Evolutionary conservation across 495 filamentous ascomycete species (phyloP), one percentile per base, ranked within the genome.

Genomic region (Aspergillus panamensis): DNA sequence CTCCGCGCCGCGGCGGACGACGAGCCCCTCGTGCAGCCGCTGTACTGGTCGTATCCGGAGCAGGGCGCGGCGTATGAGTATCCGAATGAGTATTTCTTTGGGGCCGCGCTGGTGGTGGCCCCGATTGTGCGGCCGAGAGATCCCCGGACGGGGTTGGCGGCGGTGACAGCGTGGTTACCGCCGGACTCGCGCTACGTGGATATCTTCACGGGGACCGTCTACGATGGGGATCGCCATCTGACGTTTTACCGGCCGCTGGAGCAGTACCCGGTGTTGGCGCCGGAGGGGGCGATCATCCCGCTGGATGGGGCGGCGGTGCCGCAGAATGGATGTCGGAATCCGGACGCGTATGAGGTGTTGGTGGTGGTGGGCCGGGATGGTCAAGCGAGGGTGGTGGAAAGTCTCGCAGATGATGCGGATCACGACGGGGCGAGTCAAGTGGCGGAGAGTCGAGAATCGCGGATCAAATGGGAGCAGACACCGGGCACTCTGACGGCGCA

Each of bases 1-100:
- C 70, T 77, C 4, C 65, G 69, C 32, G 72, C 71, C 1, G 63
- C 70, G 5, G 62, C 68, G 12, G 69, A 79, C 3, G 65, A 70
- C 47, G 70, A 78, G 40, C 82, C 81, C 0, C 63, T 86, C 1
- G 60, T 84, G 6, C 76, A 79, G 66, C 83, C 82, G 16, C 76
- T 86, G 75, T 86, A 86, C 70, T 86, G 82, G 83, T 69, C 69
- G 19, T 78, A 81, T 61, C 72, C 74, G 0, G 64, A 78, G 9
- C 33, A 42, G 1, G 70, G 77, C 6, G 72, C 76, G 45, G 79
- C 81, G 1, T 84, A 86, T 64, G 59, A 65, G 1, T 66, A 76
- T 9, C 74, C 73, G 0, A 84, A 82, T 55, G 76, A 84, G 59
- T 85, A 75, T 55, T 69, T 78, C 50, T 84, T 83, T 60, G 82